A percentile compares a stretch with the other conserved stretches of the same genome.
Evolutionary conservation across 257 asterid genomes (phyloP).

Genomic region (Oldenlandia corymbosa): DNA sequence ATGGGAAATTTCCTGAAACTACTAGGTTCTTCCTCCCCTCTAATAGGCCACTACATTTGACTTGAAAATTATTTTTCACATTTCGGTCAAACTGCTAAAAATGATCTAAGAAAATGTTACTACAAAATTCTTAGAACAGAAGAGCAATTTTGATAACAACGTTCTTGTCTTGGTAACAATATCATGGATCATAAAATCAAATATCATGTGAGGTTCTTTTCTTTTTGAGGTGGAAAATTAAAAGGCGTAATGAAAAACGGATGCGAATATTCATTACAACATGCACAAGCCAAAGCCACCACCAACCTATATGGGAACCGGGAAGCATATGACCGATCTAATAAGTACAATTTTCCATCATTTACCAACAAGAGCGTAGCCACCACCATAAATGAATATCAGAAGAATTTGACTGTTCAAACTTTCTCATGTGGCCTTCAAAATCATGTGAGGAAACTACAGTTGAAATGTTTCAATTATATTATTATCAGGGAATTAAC

Average conservation of each 20-base stretch:
- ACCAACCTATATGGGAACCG: too few species aligned
- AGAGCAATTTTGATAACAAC: too few species aligned
- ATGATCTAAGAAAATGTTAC: too few species aligned
- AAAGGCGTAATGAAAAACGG: neutral
- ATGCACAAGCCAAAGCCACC: neutral
- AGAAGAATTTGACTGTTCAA: slow-evolving; percentile 11
- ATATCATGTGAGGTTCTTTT: neutral
- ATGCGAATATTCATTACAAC: neutral
- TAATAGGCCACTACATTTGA: slow-evolving; percentile 5
- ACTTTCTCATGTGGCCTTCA: slow-evolving; percentile 11
- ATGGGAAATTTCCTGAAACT: slow-evolving; percentile 17
- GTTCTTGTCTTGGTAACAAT: too few species aligned
- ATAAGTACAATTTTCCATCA: too few species aligned
- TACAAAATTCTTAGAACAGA: too few species aligned
- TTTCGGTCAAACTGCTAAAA: neutral
- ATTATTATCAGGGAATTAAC: too few species aligned
- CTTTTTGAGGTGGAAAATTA: neutral
- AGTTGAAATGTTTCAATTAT: neutral
- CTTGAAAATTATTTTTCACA: slow-evolving; percentile 8
- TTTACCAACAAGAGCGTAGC: slow-evolving; percentile 2
- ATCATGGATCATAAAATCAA: too few species aligned
- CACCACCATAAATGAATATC: neutral
- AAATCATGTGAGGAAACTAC: neutral
- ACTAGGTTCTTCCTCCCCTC: neutral
- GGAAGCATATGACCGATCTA: too few species aligned